Conservation (phyloP, 306 rosid genomes). For the Rosa rugosa region DNA sequence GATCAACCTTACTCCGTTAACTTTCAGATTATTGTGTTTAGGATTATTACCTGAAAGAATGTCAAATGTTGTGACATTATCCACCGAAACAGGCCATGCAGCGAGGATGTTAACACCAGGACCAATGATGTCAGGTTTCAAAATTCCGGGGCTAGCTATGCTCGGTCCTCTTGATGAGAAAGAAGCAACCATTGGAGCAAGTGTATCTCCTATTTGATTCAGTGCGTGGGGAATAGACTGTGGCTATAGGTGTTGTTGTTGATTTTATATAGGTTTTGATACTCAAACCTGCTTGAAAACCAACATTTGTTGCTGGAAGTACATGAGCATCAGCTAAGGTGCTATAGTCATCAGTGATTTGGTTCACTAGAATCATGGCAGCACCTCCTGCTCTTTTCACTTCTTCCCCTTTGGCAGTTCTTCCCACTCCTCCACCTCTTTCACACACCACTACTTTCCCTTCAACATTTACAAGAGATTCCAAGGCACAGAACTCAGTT, state of each 20-base stretch:
- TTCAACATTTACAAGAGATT: neutral
- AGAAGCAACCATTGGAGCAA: conserved; percentile 33
- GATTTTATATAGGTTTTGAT: conserved; percentile 47
- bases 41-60: neutral
- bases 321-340: conserved; percentile 31
- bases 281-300: conserved; percentile 30
- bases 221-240: conserved; percentile 48
- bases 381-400: conserved; percentile 44
- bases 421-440: conserved; percentile 22
- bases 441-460: conserved; percentile 58
- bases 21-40: no score
- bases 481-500: conserved; percentile 19
- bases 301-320: conserved; percentile 44
- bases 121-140: conserved; percentile 56
- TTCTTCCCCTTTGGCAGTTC: conserved; percentile 15
- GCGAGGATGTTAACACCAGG: conserved; percentile 48
- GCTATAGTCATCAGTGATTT: conserved; percentile 7
- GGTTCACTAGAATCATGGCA: conserved; percentile 49
- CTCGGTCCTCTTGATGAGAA: conserved; percentile 69
- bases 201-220: conserved; percentile 39
- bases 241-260: conserved; percentile 33
- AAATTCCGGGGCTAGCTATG: conserved; percentile 43
- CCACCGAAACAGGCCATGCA: neutral
- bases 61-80: neutral
- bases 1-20: no score